A percentile compares a stretch with the other conserved stretches of the same genome.
phyloP scores from a whole-genome alignment of 352 stramenopile genomes.

The Globisporangium iwayamae region DNA sequence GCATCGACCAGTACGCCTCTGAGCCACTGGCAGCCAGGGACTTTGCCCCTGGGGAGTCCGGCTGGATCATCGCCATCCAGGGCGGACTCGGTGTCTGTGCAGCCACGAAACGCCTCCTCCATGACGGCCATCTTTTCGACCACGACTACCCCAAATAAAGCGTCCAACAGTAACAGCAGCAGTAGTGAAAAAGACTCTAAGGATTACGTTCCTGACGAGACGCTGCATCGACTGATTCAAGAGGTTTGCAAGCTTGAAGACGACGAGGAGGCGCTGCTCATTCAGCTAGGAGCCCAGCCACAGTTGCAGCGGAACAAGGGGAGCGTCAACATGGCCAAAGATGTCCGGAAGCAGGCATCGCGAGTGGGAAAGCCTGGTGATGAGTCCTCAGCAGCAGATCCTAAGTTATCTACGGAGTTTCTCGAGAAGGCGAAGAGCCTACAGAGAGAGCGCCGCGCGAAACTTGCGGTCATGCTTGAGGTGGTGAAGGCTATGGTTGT shows the following conservation, averaged over 20 bases:
- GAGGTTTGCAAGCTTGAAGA: conserved; percentile 11
- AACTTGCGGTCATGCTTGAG: conserved; percentile 4
- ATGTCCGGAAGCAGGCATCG: background rate
- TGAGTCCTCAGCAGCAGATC: background rate
- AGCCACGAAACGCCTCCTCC: background rate
- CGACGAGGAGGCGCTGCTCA: conserved; percentile 8
- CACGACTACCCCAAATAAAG: too few relatives aligned
- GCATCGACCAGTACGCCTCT: background rate
- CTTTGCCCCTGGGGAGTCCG: conserved; percentile 1
- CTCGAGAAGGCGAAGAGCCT: conserved; percentile 1
- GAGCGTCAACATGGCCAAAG: too few relatives aligned
- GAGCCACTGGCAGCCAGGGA: conserved; percentile 2
- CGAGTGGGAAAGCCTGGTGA: background rate
- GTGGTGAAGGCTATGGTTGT: background rate
- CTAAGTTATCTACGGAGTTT: background rate
- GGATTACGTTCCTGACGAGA: background rate
- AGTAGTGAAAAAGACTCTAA: background rate
- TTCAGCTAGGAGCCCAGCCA: background rate
- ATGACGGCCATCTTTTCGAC: background rate
- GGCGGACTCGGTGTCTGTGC: background rate
- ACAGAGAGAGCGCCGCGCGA: conserved; percentile 5
- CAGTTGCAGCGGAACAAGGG: background rate
- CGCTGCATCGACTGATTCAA: background rate
- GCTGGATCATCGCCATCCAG: background rate
- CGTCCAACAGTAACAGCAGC: background rate